Evolutionary conservation across 345 rosid species (phyloP).

Genomic region (Carallia brachiata): DNA sequence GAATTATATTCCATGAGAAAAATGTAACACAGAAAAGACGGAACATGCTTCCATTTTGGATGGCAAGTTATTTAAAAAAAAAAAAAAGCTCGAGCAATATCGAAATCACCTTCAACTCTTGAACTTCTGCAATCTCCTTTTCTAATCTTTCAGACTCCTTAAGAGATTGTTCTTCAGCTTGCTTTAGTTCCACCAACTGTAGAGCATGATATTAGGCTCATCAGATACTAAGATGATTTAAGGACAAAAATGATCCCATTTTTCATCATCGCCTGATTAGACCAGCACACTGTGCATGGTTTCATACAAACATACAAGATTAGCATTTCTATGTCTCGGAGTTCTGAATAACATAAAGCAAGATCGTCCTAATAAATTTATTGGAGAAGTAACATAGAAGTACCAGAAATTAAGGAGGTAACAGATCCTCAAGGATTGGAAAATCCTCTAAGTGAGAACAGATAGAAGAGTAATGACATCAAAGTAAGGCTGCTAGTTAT

Average conservation of each 20-base stretch:
- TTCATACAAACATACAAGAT: too few relatives aligned
- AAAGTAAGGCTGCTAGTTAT: background rate
- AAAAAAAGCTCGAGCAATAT: background rate
- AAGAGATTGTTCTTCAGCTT: slow-evolving; percentile 76
- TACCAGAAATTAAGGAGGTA: too few relatives aligned
- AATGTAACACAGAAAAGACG: background rate
- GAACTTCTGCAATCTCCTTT: slow-evolving; percentile 82
- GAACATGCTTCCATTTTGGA: background rate
- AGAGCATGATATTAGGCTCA: background rate
- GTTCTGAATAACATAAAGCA: too few relatives aligned
- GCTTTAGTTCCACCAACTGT: slow-evolving; percentile 88
- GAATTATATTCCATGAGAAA: background rate
- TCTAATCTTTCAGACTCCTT: slow-evolving; percentile 81
- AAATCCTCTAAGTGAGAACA: too few relatives aligned
- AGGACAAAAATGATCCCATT: background rate
- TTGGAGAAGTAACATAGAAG: too few relatives aligned
- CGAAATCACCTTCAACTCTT: slow-evolving; percentile 72
- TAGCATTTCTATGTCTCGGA: too few relatives aligned
- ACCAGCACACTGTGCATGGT: too few relatives aligned
- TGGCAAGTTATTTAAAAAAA: background rate
- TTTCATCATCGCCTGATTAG: too few relatives aligned
- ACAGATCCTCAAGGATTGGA: too few relatives aligned
- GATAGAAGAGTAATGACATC: background rate
- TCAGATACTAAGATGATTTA: background rate
- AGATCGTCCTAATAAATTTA: too few relatives aligned